phyloP scores from a whole-genome alignment of 768 basidiomycete species.

The Pholiota molesta region DNA sequence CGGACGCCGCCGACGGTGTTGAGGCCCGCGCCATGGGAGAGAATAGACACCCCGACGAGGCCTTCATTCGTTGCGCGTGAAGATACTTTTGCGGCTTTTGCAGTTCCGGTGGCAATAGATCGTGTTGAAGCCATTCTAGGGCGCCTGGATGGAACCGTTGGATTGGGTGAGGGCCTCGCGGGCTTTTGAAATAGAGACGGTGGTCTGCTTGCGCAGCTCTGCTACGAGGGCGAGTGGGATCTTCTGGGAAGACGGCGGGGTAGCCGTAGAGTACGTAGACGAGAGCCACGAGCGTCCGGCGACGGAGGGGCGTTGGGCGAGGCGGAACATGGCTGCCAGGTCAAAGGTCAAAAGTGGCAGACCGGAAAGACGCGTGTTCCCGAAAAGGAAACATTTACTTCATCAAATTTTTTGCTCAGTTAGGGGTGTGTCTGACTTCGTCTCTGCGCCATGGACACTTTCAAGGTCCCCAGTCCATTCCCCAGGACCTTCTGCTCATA shows the following conservation, averaged over 20 bases:
- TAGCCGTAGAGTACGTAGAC: slow-evolving; percentile 51
- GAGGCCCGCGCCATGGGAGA: slow-evolving; percentile 61
- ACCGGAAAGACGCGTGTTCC: slow-evolving; percentile 20
- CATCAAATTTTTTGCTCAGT: slow-evolving; percentile 22
- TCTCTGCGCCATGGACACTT: slow-evolving; percentile 39
- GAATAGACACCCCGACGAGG: slow-evolving; percentile 72
- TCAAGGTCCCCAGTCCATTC: slow-evolving; percentile 60
- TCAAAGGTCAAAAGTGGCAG: not conserved
- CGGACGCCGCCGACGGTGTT: slow-evolving; percentile 53
- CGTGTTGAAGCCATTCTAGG: slow-evolving; percentile 79
- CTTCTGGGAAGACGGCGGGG: slow-evolving; percentile 38
- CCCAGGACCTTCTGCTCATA: slow-evolving; percentile 79
- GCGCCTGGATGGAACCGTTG: slow-evolving; percentile 77
- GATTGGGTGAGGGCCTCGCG: slow-evolving; percentile 80
- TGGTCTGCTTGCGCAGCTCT: slow-evolving; percentile 78
- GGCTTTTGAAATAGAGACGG: slow-evolving; percentile 86
- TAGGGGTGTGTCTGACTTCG: slow-evolving; percentile 10
- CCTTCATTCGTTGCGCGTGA: slow-evolving; percentile 79
- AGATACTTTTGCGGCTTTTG: slow-evolving; percentile 83
- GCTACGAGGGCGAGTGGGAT: slow-evolving; percentile 79
- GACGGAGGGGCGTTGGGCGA: slow-evolving; percentile 18
- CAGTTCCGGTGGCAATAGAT: slow-evolving; percentile 72
- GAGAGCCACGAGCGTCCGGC: slow-evolving; percentile 27
- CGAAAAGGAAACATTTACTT: slow-evolving; percentile 22
- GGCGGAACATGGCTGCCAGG: slow-evolving; percentile 17